Base-by-base conservation (phyloP, 495 filamentous ascomycete genomes). In the Aspergillus incahuasiensis region DNA sequence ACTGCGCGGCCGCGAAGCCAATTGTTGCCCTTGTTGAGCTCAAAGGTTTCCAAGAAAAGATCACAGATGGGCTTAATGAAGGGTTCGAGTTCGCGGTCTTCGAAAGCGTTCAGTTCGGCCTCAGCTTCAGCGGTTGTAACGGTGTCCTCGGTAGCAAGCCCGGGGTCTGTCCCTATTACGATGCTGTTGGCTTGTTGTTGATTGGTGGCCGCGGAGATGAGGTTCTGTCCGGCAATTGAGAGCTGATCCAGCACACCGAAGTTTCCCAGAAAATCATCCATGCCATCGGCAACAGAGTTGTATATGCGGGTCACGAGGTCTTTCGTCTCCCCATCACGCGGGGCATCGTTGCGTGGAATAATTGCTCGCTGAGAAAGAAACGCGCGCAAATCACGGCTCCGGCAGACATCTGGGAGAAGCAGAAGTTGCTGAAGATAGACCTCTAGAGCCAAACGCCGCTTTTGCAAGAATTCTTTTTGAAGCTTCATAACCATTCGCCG, bases 11-110 rank as follows among this genome's bases (percentile, higher is more conserved):
- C 95, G 16, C 95, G 88, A 6, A 99, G 82, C 92, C 64, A 95
- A 67, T 95, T 97, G 69, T 92, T 96, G 16, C 91, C 92, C 25
- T 86, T 83, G 65, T 96, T 96, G 22, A 97, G 81, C 66, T 96
- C 91, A 68, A 99, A 99, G 11, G 90, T 80, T 73, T 97, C 95
- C 38, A 97, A 84, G 69, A 99, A 99, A 50, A 97, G 82, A 68
- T 99, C 94, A 69, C 91, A 97, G 58, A 99, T 96, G 7, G 95
- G 95, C 64, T 96, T 97, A 59, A 99, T 91, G 68, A 99, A 97
- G 6, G 95, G 95, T 64, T 95, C 90, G 0, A 90, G 76, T 61
- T 95, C 90, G 54, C 86, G 84, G 58, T 90, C 84, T 63, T 97
- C 94, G 60, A 96, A 97, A 5, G 95, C 95, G 43, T 88, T 89